These are phyloP conservation scores for Lecanicillium sp. DNA, from an alignment of 2,329 filamentous ascomycete genomes.

Conservation along the genomic window DNA sequence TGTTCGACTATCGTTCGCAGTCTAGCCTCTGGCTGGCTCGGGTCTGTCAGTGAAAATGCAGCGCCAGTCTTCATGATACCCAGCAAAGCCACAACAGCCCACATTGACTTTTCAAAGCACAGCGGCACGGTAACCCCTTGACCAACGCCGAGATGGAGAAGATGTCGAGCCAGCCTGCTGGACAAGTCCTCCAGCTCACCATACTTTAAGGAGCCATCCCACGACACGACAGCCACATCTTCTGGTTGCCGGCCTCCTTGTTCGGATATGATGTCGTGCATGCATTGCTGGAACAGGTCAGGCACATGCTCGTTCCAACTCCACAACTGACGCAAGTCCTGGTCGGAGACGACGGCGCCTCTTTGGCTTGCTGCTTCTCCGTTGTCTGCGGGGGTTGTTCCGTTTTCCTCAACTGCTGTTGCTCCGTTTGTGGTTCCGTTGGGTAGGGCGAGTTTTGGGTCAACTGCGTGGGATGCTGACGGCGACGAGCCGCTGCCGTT, in stretches of 20 bases:
- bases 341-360: constrained; percentile 12
- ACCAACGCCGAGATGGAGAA: constrained; percentile 27
- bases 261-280: constrained; percentile 38
- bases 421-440: not conserved
- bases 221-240: constrained; percentile 38
- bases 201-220: constrained; percentile 42
- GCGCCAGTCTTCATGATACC: constrained; percentile 42
- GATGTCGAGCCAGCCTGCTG: constrained; percentile 30
- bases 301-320: constrained; percentile 36
- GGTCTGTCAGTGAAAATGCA: constrained; percentile 39
- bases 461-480: constrained; percentile 4
- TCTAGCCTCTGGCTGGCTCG: constrained; percentile 36
- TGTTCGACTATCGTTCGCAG: constrained; percentile 37
- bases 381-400: not conserved
- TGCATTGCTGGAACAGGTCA: constrained; percentile 30
- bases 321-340: constrained; percentile 38
- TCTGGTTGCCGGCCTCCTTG: constrained; percentile 27
- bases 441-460: constrained; percentile 1
- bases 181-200: constrained; percentile 34
- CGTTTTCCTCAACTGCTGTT: too few relatives aligned
- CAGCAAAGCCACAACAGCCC: constrained; percentile 36
- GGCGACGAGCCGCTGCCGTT: constrained; percentile 6
- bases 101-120: constrained; percentile 43
- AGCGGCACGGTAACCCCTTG: constrained; percentile 37
- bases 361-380: not conserved